phyloP scores from a whole-genome alignment of 73 alveolate genomes.

The Stentor coeruleus region DNA sequence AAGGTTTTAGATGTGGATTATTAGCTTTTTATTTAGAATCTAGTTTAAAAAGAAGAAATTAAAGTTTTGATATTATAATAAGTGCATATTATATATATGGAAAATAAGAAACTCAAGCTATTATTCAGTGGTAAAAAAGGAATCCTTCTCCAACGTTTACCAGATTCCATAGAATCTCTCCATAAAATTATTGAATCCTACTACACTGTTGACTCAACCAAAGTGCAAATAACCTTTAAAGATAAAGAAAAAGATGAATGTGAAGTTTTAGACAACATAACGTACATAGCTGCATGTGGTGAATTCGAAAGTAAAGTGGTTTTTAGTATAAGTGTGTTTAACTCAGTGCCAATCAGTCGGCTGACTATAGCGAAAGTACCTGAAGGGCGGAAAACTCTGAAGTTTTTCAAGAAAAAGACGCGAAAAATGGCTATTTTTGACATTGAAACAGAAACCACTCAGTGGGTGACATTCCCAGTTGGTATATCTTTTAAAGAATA shows the following conservation, averaged over 20 bases:
- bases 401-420: background rate
- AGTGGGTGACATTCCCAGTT: background rate
- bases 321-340: too few species aligned
- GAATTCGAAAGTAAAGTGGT: background rate
- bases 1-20: too few species aligned
- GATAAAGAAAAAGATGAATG: background rate
- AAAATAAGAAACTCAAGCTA: too few species aligned
- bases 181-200: background rate
- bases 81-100: too few species aligned
- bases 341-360: slow-evolving; percentile 1
- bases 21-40: too few species aligned
- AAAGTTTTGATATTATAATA: too few species aligned
- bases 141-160: background rate
- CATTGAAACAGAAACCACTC: background rate
- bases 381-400: background rate
- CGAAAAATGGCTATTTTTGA: background rate
- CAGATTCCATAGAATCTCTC: background rate
- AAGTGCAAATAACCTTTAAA: background rate
- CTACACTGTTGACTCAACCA: background rate
- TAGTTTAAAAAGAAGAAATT: too few species aligned
- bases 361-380: background rate
- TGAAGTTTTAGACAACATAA: background rate
- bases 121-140: background rate
- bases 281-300: background rate
- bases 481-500: background rate